Evolutionary conservation across 2,329 filamentous ascomycete species (phyloP), one percentile per base, ranked within the genome.

Genomic region (Exophiala oligosperma): DNA sequence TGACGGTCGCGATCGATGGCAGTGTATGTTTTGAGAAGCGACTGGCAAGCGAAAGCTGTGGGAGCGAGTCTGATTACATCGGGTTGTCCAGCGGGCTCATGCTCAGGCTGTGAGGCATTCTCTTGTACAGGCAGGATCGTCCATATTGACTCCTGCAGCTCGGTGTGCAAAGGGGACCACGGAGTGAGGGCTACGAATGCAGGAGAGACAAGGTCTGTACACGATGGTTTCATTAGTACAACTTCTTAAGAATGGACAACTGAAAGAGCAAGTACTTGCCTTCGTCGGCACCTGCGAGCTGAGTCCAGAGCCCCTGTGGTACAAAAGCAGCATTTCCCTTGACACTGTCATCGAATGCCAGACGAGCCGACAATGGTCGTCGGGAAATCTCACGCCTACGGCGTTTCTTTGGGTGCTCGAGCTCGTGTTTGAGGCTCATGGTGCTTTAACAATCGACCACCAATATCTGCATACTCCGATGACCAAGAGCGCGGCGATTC

Each of bases 241-340:
- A 17, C 3, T 59, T 46, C 14, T 17, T 9, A 3, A 43, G 4
- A 23, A 17, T 3, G 40, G 21, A 3, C 21, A 5, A 2, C 5
- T n/a, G 6, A 17, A 23, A 23, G 40, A 43, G 40, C 21, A n/a
- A 21, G 5, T 21, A 17, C 40, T n/a, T 66, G 79, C 82, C 66
- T 65, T 66, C 64, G 65, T 66, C 78, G 68, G 65, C 75, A 74
- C 66, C 82, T 69, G 67, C 84, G 52, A 97, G 81, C 70, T 95
- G 89, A 48, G 82, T 79, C 68, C 92, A 91, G 52, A 99, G 81
- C 73, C 96, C 91, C 68, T 91, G 88, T 11, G 93, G 96, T 53
- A 97, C 75, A 64, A 94, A 84, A 63, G 92, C 94, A 61, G 92
- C 82, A 70, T 96, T 91, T 53, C 90, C 91, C 74, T 88, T 90